These are phyloP conservation scores for Cryphonectria parasitica DNA, from an alignment of 2,329 filamentous ascomycete genomes.

Conservation along the genomic window DNA sequence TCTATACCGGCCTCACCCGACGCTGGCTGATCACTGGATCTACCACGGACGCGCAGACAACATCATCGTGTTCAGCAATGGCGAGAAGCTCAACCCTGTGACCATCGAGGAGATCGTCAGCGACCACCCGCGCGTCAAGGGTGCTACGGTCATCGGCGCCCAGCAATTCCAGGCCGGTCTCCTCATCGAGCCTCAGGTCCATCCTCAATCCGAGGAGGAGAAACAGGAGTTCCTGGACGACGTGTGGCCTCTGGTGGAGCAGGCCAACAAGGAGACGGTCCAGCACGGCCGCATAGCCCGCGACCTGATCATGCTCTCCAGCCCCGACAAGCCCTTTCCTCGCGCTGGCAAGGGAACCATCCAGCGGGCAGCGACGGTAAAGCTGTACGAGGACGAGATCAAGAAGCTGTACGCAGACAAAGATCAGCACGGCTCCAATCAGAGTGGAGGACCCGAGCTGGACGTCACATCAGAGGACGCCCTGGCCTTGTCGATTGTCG, in stretches of 20 bases:
- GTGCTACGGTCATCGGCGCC: constrained; percentile 15
- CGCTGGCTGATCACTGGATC: constrained; percentile 31
- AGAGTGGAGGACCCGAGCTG: constrained; percentile 26
- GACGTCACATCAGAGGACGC: constrained; percentile 33
- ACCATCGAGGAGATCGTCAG: constrained; percentile 32
- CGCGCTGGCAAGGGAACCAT: constrained; percentile 52
- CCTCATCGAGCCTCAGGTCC: constrained; percentile 4
- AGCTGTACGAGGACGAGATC: constrained; percentile 49
- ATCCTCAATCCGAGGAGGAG: constrained; percentile 15
- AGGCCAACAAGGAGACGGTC: constrained; percentile 33
- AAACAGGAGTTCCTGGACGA: constrained; percentile 7
- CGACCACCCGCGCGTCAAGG: constrained; percentile 8
- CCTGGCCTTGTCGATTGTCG: constrained; percentile 34
- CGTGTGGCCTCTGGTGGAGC: constrained; percentile 23
- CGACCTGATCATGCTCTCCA: constrained; percentile 44
- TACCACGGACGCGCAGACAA: constrained; percentile 38
- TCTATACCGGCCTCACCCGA: constrained; percentile 38
- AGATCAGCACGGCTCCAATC: constrained; percentile 23
- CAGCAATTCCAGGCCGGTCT: constrained; percentile 22
- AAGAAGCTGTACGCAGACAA: constrained; percentile 44
- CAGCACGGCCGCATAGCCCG: constrained; percentile 51
- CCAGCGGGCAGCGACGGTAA: constrained; percentile 44
- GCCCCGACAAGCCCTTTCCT: constrained; percentile 47
- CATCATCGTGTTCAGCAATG: constrained; percentile 39
- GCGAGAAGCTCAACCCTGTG: constrained; percentile 39